Percentiles rank a stretch among this genome's conserved stretches.
These are phyloP conservation scores for Colletotrichum sp. DNA, from an alignment of 2,329 filamentous ascomycete genomes.

Conservation along the genomic window DNA sequence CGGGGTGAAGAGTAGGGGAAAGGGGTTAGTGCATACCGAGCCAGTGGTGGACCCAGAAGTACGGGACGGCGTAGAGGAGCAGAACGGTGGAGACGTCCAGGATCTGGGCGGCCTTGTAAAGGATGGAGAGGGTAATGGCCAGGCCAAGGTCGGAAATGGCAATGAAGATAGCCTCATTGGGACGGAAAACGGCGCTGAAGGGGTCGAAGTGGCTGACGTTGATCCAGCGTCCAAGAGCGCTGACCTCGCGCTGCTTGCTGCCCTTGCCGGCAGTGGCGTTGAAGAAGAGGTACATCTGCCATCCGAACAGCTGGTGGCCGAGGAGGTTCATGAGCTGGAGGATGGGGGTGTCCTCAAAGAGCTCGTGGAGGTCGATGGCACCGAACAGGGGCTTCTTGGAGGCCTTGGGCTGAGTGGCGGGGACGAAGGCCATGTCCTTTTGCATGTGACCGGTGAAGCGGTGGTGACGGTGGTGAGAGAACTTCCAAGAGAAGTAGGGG, in stretches of 20 bases:
- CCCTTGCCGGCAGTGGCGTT: conserved; percentile 57
- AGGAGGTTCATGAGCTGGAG: conserved; percentile 59
- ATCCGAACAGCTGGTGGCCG: conserved; percentile 68
- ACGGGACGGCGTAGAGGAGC: conserved; percentile 67
- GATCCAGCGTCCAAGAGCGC: conserved; percentile 37
- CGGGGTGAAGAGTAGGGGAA: background rate
- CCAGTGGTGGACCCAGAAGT: conserved; percentile 75
- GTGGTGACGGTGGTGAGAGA: conserved; percentile 73
- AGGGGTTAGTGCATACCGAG: conserved; percentile 50
- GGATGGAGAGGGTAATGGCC: conserved; percentile 48
- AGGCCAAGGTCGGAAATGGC: conserved; percentile 66
- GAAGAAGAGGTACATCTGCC: conserved; percentile 67
- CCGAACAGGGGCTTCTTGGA: conserved; percentile 37
- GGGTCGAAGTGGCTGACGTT: conserved; percentile 65
- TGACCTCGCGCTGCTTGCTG: conserved; percentile 49
- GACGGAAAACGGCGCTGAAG: conserved; percentile 63
- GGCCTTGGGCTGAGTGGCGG: conserved; percentile 45
- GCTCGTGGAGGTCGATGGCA: conserved; percentile 51
- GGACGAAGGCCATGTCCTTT: conserved; percentile 70
- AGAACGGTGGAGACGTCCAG: conserved; percentile 63
- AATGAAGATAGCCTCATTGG: conserved; percentile 60
- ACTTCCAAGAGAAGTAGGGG: conserved; percentile 77
- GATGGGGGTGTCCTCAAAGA: conserved; percentile 68
- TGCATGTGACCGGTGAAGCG: conserved; percentile 71
- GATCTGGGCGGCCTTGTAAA: conserved; percentile 57